Percentiles rank a stretch among this genome's conserved stretches.
phyloP scores from a whole-genome alignment of 768 basidiomycete genomes.

The Boletus vermiculosoides region DNA sequence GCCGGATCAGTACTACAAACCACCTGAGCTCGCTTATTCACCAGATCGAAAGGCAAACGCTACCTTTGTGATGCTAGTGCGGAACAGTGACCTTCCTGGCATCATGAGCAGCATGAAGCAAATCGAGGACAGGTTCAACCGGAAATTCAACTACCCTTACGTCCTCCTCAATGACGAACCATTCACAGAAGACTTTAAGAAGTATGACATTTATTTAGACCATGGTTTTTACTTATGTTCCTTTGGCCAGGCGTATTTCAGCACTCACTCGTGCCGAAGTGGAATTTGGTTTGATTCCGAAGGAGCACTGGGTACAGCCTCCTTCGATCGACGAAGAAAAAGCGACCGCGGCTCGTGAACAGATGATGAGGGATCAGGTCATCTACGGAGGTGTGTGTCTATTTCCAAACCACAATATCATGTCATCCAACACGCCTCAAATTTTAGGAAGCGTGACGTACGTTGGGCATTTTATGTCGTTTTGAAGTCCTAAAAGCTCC shows the following conservation, averaged over 20 bases:
- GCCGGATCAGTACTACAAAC: constrained; percentile 56
- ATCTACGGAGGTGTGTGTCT: constrained; percentile 58
- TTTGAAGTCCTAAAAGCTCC: constrained; percentile 6
- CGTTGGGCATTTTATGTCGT: constrained; percentile 28
- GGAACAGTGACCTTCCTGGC: constrained; percentile 61
- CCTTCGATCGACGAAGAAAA: constrained; percentile 72
- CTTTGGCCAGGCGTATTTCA: constrained; percentile 29
- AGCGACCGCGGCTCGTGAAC: constrained; percentile 53
- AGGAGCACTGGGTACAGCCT: constrained; percentile 75
- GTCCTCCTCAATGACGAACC: constrained; percentile 86
- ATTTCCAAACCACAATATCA: constrained; percentile 2
- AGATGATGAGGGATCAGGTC: constrained; percentile 62
- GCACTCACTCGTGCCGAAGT: constrained; percentile 33
- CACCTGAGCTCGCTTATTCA: constrained; percentile 34
- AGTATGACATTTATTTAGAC: constrained; percentile 34
- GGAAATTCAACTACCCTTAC: constrained; percentile 76
- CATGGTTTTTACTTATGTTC: constrained; percentile 6
- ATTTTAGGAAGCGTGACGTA: constrained; percentile 69
- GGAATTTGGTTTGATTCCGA: constrained; percentile 63
- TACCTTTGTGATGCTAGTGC: constrained; percentile 75
- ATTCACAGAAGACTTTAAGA: constrained; percentile 74
- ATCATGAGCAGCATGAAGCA: constrained; percentile 65
- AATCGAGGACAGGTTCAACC: constrained; percentile 88
- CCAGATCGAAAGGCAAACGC: constrained; percentile 74
- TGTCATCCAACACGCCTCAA: background rate